A percentile compares a stretch with the other conserved stretches of the same genome.
These are phyloP conservation scores for Samsoniella hepiali DNA, from an alignment of 2,329 filamentous ascomycete species.

Conservation along the genomic window DNA sequence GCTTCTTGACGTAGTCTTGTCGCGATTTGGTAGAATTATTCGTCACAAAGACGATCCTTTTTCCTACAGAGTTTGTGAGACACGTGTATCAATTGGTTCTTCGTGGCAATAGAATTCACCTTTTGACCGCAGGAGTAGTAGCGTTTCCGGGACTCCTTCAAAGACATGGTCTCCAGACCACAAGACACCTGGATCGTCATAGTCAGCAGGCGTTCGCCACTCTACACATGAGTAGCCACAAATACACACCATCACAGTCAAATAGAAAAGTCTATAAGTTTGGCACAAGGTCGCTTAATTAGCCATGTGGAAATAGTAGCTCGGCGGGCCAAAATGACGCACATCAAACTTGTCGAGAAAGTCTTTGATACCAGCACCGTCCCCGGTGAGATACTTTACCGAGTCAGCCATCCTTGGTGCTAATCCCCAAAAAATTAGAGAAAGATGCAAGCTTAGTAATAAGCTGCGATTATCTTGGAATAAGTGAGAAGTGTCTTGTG, in stretches of 20 bases:
- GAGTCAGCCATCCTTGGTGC: constrained; percentile 22
- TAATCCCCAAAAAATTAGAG: not conserved
- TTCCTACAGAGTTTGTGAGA: constrained; percentile 54
- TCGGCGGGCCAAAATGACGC: constrained; percentile 40
- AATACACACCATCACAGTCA: constrained; percentile 83
- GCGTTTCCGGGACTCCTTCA: constrained; percentile 77
- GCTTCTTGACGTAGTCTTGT: constrained; percentile 87
- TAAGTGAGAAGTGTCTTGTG: not conserved
- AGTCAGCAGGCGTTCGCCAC: constrained; percentile 20
- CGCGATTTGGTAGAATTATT: constrained; percentile 99
- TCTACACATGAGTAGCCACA: not conserved
- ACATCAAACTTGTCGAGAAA: constrained; percentile 94
- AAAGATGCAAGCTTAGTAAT: not conserved
- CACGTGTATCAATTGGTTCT: not conserved
- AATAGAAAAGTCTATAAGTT: constrained; percentile 80
- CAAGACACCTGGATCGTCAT: constrained; percentile 65
- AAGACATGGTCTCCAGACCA: constrained; percentile 95
- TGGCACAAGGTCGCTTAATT: constrained; percentile 7
- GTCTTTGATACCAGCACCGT: constrained; percentile 69
- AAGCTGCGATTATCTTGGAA: too few species aligned
- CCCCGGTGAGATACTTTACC: constrained; percentile 72
- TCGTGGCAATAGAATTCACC: constrained; percentile 45
- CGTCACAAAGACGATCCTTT: constrained; percentile 91
- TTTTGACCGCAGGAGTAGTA: constrained; percentile 77
- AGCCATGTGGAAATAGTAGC: not conserved